A percentile compares a stretch with the other conserved stretches of the same genome.
phyloP scores from a whole-genome alignment of 805 yeast species.

The Scheffersomyces lignosus region DNA sequence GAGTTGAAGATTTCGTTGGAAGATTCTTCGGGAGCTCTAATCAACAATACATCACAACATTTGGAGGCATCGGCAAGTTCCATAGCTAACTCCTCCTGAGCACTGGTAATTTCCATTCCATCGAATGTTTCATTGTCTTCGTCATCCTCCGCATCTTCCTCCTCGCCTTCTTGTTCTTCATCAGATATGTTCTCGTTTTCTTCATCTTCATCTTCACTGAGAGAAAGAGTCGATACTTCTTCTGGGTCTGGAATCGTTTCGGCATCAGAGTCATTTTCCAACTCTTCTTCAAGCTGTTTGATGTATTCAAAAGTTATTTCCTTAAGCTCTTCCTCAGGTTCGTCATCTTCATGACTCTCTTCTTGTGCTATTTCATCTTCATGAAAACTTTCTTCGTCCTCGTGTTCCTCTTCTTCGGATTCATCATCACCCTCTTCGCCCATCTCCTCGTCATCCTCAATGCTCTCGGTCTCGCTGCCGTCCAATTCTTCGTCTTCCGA shows the following conservation, averaged over 20 bases:
- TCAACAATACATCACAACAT: conserved; percentile 70
- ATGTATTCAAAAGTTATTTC: conserved; percentile 20
- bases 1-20: conserved; percentile 71
- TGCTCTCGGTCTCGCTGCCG: conserved; percentile 18
- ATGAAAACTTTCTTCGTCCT: conserved; percentile 11
- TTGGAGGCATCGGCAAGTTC: conserved; percentile 38
- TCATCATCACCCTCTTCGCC: conserved; percentile 15
- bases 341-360: conserved; percentile 5
- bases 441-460: conserved; percentile 13
- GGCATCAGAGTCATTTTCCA: conserved; percentile 14
- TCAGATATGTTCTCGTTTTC: conserved; percentile 15
- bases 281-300: conserved; percentile 21
- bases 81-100: conserved; percentile 32
- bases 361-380: conserved; percentile 16
- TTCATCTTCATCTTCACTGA: conserved; percentile 10
- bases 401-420: conserved; percentile 13
- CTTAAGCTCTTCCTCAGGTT: conserved; percentile 10
- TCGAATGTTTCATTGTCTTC: too few relatives aligned
- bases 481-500: conserved; percentile 19
- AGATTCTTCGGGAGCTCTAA: conserved; percentile 43
- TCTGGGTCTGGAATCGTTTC: conserved; percentile 17
- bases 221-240: conserved; percentile 20
- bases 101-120: conserved; percentile 8
- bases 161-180: too few relatives aligned
- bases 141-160: too few relatives aligned